Evolutionary conservation across 331 rosid genomes (phyloP), one percentile per base, ranked within the genome.

Genomic region (Phaseolus coccineus): DNA sequence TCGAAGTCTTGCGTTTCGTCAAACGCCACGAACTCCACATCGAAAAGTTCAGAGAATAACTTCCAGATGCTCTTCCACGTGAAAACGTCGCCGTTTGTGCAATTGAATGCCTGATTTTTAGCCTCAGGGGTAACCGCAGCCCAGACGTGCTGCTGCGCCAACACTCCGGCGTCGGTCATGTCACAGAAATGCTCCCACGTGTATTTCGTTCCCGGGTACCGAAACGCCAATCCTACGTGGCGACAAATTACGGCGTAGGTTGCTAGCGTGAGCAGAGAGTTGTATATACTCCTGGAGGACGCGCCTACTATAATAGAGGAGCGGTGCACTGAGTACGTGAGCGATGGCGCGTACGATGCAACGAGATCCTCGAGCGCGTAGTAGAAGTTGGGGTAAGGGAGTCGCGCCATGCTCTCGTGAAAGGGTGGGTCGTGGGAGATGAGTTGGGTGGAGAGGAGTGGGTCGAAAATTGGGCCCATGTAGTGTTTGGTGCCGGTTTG

Each of bases 151-250:
- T 85, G 89, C 62, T 88, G 40, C 0, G 87, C 91, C 19, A 83
- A 39, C 28, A 88, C 83, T 0, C 80, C 0, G 0, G 75, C 74
- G 13, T 88, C 86, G 0, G 66, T 78, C 80, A 84, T 68, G 69
- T 85, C 87, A 2, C 85, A 88, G 25, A 88, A 85, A 61, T 88
- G 89, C 63, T 85, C 85, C 87, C 87, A 85, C 14, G 85, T 88
- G 81, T 78, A 83, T 42, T 42, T 76, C 0, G 8, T 83, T 7
- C 87, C 85, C 0, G 77, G 77, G 71, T 77, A 88, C 51, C 83
- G 72, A 55, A 88, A 83, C 30, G 50, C 61, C 82, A 83, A 2
- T 4, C 83, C 71, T 0, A 71, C 15, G 63, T 85, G 79, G n/a
- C 44, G 78, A 4, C 86, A 88, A 0, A 83, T 30, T 0, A 10